phyloP scores from a whole-genome alignment of 371 early-diverging fungal species.

The Mucor racemosus region DNA sequence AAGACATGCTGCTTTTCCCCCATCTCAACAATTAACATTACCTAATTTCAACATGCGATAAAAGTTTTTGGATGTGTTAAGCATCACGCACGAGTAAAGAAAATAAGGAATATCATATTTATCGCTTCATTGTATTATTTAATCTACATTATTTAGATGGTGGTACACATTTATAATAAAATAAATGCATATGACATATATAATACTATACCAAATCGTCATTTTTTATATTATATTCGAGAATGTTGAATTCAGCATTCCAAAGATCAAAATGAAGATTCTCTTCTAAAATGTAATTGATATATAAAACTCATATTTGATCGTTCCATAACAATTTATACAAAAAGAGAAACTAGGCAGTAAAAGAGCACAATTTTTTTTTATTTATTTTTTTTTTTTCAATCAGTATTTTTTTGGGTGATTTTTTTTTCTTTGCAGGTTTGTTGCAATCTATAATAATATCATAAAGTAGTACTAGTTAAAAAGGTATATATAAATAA shows the following conservation, averaged over 20 bases:
- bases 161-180: background rate
- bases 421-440: background rate
- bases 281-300: background rate
- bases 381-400: background rate
- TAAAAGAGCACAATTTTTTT: background rate
- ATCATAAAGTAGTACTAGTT: background rate
- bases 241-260: slow-evolving; percentile 7
- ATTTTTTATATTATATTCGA: slow-evolving; percentile 1
- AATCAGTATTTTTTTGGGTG: background rate
- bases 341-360: background rate
- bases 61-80: background rate
- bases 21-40: background rate
- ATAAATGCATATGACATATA: slow-evolving; percentile 4
- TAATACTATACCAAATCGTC: background rate
- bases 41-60: background rate
- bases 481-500: background rate
- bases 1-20: background rate
- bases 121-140: too few relatives aligned
- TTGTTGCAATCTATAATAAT: slow-evolving; percentile 1
- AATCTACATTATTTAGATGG: background rate
- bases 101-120: too few relatives aligned
- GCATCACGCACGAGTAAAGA: background rate
- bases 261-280: background rate
- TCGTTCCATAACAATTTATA: background rate
- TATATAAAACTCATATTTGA: background rate